Conservation (phyloP, 805 yeast species). For the Candida dendrica region DNA sequence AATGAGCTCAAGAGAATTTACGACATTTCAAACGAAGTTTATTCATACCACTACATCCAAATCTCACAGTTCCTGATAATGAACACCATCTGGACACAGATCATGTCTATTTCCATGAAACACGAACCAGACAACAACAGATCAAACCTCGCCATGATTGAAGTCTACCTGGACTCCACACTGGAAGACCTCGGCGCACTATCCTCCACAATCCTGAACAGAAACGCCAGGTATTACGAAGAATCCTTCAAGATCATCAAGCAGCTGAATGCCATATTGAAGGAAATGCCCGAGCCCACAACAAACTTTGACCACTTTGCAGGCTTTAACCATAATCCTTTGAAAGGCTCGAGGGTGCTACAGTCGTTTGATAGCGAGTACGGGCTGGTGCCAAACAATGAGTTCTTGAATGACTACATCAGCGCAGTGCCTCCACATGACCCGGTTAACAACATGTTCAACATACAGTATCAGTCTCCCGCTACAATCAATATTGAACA, state of each 20-base stretch:
- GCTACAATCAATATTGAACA: neutral
- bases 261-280: neutral
- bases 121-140: no score
- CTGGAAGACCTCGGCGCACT: neutral
- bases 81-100: conserved; percentile 6
- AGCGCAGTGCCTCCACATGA: conserved; percentile 9
- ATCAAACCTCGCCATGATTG: neutral
- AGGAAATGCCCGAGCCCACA: neutral
- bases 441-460: neutral
- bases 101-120: conserved; percentile 4
- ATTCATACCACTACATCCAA: conserved; percentile 6
- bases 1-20: conserved; percentile 9
- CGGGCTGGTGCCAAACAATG: conserved; percentile 17
- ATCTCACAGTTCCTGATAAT: conserved; percentile 9
- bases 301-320: neutral
- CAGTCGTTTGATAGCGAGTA: conserved; percentile 10
- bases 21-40: neutral
- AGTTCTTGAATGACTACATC: conserved; percentile 15
- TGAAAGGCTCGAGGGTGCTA: conserved; percentile 12
- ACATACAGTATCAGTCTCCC: neutral
- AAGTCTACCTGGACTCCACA: neutral
- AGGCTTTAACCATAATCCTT: neutral
- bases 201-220: neutral
- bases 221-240: conserved; percentile 3
- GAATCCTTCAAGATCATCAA: conserved; percentile 5